Percentiles rank a stretch among this genome's conserved stretches.
Conservation (phyloP, 345 rosid genomes). For the Schrenkiella parvula region DNA sequence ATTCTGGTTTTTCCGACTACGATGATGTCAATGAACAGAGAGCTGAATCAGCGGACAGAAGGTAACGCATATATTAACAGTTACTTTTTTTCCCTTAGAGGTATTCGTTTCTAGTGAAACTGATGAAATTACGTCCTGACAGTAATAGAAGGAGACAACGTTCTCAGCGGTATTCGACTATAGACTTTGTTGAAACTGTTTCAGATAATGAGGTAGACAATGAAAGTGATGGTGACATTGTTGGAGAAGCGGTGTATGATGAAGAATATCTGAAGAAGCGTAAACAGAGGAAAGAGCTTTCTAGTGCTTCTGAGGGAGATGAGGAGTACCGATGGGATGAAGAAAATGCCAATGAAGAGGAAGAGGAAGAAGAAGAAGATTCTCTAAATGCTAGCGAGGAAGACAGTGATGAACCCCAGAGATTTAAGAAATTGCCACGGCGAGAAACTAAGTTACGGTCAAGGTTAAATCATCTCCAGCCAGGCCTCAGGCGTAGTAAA, state of each 20-base stretch:
- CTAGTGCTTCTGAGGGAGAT: slow-evolving; percentile 95
- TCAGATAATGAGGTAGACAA: slow-evolving; percentile 75
- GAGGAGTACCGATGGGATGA: slow-evolving; percentile 90
- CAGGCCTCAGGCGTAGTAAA: slow-evolving; percentile 90
- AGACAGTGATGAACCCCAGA: slow-evolving; percentile 65
- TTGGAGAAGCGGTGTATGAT: slow-evolving; percentile 92
- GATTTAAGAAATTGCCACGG: slow-evolving; percentile 55
- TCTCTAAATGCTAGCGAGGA: slow-evolving; percentile 61
- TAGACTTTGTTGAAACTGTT: slow-evolving; percentile 69
- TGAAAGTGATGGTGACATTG: slow-evolving; percentile 89
- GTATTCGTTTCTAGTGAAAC: background rate
- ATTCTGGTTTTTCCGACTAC: slow-evolving; percentile 43
- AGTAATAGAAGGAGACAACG: slow-evolving; percentile 77
- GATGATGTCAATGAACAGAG: slow-evolving; percentile 56
- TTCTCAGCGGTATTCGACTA: slow-evolving; percentile 70
- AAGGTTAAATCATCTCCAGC: slow-evolving; percentile 58
- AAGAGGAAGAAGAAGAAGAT: slow-evolving; percentile 73
- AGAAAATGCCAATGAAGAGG: slow-evolving; percentile 68
- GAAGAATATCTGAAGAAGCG: slow-evolving; percentile 79
- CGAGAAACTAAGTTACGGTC: slow-evolving; percentile 75
- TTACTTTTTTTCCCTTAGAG: background rate
- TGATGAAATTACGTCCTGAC: background rate
- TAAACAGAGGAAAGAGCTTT: slow-evolving; percentile 56
- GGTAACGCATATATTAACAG: slow-evolving; percentile 39
- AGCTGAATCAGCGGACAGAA: slow-evolving; percentile 51